These are phyloP conservation scores for Talaromyces sp. DNA, from an alignment of 2,329 filamentous ascomycete species.

Conservation along the genomic window DNA sequence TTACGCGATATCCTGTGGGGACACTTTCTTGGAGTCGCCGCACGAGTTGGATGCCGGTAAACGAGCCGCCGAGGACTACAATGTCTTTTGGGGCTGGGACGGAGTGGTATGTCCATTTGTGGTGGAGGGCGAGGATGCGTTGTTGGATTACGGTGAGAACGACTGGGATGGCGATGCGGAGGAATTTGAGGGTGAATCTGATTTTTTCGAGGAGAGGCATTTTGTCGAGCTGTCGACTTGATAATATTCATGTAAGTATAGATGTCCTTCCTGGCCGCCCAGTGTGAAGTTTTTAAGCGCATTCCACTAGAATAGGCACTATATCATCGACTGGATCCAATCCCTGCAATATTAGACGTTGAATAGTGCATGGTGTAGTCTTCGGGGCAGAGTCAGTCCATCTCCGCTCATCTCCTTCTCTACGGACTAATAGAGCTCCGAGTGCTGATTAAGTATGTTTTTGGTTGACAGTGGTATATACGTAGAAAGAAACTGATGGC, in stretches of 20 bases:
- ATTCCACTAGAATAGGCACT: not conserved
- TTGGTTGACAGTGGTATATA: not conserved
- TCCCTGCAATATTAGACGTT: not conserved
- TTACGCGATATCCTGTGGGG: constrained; percentile 3
- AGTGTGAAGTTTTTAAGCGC: not conserved
- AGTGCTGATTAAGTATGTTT: not conserved
- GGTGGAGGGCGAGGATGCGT: not conserved
- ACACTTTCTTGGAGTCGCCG: not conserved
- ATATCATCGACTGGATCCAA: not conserved
- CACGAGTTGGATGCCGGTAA: constrained; percentile 1
- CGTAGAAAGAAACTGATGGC: not conserved
- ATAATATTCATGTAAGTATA: not conserved
- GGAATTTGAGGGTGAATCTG: not conserved
- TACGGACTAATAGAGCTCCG: not conserved
- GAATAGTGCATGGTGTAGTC: not conserved
- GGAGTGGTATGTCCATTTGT: constrained; percentile 4
- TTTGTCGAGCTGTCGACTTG: not conserved
- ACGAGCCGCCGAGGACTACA: constrained; percentile 9
- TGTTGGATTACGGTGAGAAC: not conserved
- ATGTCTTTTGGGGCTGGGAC: constrained; percentile 5
- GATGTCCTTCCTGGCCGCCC: fast-evolving
- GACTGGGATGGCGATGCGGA: not conserved
- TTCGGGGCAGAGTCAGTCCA: not conserved
- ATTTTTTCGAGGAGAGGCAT: not conserved
- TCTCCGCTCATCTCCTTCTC: not conserved